Base-by-base conservation (phyloP, 2,329 filamentous ascomycete species). In the Pleomassaria siparia region DNA sequence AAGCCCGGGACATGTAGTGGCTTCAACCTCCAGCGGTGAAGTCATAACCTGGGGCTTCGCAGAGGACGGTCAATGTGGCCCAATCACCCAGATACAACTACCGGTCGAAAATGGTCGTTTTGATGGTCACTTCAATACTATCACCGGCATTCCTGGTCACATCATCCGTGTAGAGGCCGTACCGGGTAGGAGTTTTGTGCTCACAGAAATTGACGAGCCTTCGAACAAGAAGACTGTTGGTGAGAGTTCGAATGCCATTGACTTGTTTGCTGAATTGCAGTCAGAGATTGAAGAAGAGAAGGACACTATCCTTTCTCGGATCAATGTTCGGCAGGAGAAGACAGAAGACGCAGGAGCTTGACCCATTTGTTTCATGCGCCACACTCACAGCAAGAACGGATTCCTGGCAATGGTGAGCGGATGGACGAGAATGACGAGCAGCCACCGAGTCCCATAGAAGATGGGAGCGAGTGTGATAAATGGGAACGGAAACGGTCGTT, bases 41-140 rank as follows among this genome's bases (percentile, higher is more conserved):
- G 83, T 96, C 1, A 72, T 95, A 40, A 82, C 89, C 1, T 97
- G 92, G 90, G 94, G 94, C 16, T 99, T 94, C 94, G 91, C 91
- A 2, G 92, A 97, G 72, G 94, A 99, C 72, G 94, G 94, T 1
- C 99, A 99, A 67, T 99, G 94, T 68, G 94, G 94, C 2, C 48
- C 63, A 36, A 22, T 63, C 1, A 12, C 26, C 5, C 11, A 18
- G 6, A 28, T 46, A n/a, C 2, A 37, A 18, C 28, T 12, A 9
- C 25, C 16, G 12, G 15, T 26, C 18, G 3, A 39, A 37, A 5
- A 40, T 40, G 13, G 26, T 54, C n/a, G n/a, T n/a, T n/a, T n/a
- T n/a, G n/a, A n/a, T 40, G 45, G 40, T 4, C 12, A 10, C 3
- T 50, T 30, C 43, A 45, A 45, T 32, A 41, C 44, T 20, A 45